Percentiles rank a stretch among this genome's conserved stretches.
phyloP scores from a whole-genome alignment of 164 flowering plant species.

The Annona squamosa region DNA sequence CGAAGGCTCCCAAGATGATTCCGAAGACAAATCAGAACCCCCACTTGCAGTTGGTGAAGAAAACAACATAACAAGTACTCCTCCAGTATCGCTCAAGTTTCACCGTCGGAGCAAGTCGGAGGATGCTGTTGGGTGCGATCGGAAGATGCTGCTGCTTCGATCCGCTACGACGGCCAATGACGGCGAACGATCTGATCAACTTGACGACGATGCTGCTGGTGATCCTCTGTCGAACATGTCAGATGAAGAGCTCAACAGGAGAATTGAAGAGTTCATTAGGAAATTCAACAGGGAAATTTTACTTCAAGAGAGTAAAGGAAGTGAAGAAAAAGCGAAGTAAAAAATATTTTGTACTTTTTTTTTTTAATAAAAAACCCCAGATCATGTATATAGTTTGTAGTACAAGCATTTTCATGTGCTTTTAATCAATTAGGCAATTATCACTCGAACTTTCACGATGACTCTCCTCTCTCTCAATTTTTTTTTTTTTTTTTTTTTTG shows the following conservation, averaged over 20 bases:
- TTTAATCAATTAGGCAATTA: too few relatives aligned
- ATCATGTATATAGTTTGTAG: too few relatives aligned
- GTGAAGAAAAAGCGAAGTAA: background rate
- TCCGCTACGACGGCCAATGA: slow-evolving; percentile 16
- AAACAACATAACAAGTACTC: background rate
- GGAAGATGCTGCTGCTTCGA: slow-evolving; percentile 3
- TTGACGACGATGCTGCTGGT: background rate
- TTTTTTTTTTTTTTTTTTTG: too few relatives aligned
- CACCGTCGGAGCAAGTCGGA: slow-evolving; percentile 19
- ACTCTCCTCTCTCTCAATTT: too few relatives aligned
- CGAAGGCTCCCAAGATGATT: background rate
- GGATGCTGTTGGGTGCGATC: slow-evolving; percentile 2
- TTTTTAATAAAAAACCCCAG: background rate
- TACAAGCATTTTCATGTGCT: too few relatives aligned
- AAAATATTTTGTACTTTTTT: background rate
- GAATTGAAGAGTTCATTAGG: slow-evolving; percentile 58
- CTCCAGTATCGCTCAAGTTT: too few relatives aligned
- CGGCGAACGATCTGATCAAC: slow-evolving; percentile 10
- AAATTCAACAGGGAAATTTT: slow-evolving; percentile 43
- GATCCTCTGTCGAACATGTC: slow-evolving; percentile 30
- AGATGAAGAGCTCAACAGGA: slow-evolving; percentile 46
- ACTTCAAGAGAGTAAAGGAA: slow-evolving; percentile 27
- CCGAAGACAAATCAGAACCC: background rate
- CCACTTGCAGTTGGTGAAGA: background rate
- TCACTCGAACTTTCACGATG: too few relatives aligned